Base-by-base conservation (phyloP, 164 flowering plant genomes). In the Chimonanthus salicifolius region DNA sequence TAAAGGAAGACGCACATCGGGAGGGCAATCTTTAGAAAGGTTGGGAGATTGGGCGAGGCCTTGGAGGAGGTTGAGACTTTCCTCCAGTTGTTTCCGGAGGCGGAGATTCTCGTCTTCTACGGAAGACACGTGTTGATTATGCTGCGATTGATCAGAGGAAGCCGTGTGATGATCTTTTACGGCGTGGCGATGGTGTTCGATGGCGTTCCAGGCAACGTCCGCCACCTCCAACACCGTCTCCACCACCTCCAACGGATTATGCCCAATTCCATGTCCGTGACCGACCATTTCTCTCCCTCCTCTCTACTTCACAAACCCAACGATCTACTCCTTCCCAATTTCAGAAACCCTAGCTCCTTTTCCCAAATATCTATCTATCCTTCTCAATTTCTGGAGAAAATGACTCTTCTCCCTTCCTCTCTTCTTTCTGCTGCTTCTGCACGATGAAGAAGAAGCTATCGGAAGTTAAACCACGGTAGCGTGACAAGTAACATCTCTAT, bases 201-300 rank as follows among this genome's bases (percentile, higher is more conserved):
- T 74, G 73, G 98, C 95, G 49, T 82, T 77, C 94, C 89, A 95
- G 3, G 97, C 94, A 11, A 91, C 90, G 73, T 95, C 88, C 18
- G 88, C 89, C 10, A 86, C 90, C 77, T 79, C 85, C 73, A 81
- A 5, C 70, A 81, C 85, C 67, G 85, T 76, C 67, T 78, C 80
- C 64, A 78, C 79, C 64, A 82, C 72, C 54, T 80, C 78, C 58
- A 79, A 20, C 5, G 82, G 21, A 15, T 33, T 33, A 45, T 77
- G 76, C 10, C 20, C 62, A 63, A 64, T 73, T 21, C 79, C 73
- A 54, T 72, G 75, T 47, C 67, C 71, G 20, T 73, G 64, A 0
- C 45, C 21, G 70, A 71, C 71, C 78, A 70, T 71, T n/a, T 66
- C 68, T 44, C 48, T 44, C 44, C 7, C 65, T 21, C 65, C 18